Conservation (phyloP, 495 filamentous ascomycete species). For the Tuber aestivum region DNA sequence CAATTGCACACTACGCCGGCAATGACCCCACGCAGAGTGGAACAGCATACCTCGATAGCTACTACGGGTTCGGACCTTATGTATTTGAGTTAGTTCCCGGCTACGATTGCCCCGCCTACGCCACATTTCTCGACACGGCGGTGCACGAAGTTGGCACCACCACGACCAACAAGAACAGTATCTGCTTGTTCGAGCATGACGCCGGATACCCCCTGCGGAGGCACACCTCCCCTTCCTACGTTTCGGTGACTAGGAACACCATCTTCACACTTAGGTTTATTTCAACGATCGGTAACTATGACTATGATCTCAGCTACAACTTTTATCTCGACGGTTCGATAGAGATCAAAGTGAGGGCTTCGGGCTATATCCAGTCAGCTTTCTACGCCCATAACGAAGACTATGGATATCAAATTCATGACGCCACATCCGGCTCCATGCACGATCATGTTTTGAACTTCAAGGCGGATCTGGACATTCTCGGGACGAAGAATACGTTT, state of each 20-base stretch:
- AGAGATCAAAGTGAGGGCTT: slow-evolving; percentile 53
- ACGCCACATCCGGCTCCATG: slow-evolving; percentile 52
- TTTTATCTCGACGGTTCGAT: slow-evolving; percentile 56
- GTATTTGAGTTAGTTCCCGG: slow-evolving; percentile 49
- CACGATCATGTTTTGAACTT: slow-evolving; percentile 59
- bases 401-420: slow-evolving; percentile 55
- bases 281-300: slow-evolving; percentile 54
- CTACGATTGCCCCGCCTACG: slow-evolving; percentile 52
- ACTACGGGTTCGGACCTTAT: slow-evolving; percentile 49
- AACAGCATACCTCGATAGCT: slow-evolving; percentile 48
- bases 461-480: slow-evolving; percentile 55
- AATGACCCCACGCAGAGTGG: slow-evolving; percentile 48
- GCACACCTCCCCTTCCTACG: slow-evolving; percentile 44
- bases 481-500: slow-evolving; percentile 50
- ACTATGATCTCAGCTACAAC: slow-evolving; percentile 50
- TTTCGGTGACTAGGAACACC: slow-evolving; percentile 48
- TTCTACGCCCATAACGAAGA: slow-evolving; percentile 52
- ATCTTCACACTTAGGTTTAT: slow-evolving; percentile 49
- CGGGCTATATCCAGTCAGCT: slow-evolving; percentile 54
- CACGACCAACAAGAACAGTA: slow-evolving; percentile 46
- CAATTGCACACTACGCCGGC: slow-evolving; percentile 53
- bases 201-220: slow-evolving; percentile 48
- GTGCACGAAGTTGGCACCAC: slow-evolving; percentile 46
- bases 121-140: slow-evolving; percentile 48
- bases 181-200: slow-evolving; percentile 52